A percentile compares a stretch with the other conserved stretches of the same genome.
These are phyloP conservation scores for Ceratocystis destructans DNA, from an alignment of 2,329 filamentous ascomycete species.

Conservation along the genomic window DNA sequence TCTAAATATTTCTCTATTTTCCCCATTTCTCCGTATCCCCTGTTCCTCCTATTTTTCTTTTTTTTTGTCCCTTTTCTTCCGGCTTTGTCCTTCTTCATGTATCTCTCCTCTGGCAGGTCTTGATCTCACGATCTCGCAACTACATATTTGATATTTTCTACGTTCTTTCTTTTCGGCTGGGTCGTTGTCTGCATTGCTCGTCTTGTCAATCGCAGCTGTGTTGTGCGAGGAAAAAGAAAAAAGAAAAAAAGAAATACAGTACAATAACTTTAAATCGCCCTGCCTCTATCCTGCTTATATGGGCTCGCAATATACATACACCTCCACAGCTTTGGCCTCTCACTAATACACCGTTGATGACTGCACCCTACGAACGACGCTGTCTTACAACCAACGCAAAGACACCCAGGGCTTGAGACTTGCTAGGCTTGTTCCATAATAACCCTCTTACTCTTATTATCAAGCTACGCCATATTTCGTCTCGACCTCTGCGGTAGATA, in stretches of 20 bases:
- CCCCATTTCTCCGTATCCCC: neutral
- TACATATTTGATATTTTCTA: neutral
- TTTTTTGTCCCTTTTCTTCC: neutral
- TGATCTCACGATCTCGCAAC: constrained; percentile 4
- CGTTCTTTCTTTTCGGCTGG: neutral
- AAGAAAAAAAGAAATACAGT: no score
- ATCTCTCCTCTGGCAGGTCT: constrained; percentile 2
- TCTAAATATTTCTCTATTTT: neutral
- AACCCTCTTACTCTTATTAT: neutral
- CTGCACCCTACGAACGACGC: neutral
- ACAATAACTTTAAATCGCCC: neutral
- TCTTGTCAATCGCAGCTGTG: neutral
- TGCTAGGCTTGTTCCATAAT: neutral
- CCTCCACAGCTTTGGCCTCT: neutral
- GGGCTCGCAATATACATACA: neutral
- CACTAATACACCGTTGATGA: neutral
- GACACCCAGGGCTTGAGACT: neutral
- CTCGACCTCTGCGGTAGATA: neutral
- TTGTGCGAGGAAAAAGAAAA: no score
- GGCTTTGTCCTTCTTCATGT: neutral
- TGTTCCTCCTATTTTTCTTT: neutral
- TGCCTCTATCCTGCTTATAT: neutral
- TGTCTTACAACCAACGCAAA: neutral
- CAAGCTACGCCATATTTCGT: neutral
- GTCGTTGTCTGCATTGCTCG: neutral